phyloP scores from a whole-genome alignment of 441 rosid species.

The Aleurites moluccanus region DNA sequence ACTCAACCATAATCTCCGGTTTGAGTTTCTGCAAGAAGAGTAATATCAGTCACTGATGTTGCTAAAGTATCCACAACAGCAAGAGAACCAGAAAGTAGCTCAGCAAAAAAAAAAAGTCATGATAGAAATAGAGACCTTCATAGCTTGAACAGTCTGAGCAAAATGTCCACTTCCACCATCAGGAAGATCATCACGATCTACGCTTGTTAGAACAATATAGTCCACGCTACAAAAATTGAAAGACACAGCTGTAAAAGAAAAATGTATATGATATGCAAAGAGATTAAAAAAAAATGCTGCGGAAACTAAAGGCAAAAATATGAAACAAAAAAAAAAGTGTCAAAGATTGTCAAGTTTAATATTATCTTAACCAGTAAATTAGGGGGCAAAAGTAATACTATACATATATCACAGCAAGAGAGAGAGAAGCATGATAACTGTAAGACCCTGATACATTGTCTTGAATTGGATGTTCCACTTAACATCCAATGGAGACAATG shows the following conservation, averaged over 20 bases:
- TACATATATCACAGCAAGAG: background rate
- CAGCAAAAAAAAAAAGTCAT: background rate
- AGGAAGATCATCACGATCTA: conserved; percentile 95
- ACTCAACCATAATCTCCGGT: conserved; percentile 93
- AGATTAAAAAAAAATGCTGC: background rate
- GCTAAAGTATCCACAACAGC: background rate
- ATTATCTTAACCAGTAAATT: background rate
- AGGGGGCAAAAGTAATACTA: background rate
- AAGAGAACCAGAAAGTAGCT: background rate
- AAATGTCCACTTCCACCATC: conserved; percentile 99
- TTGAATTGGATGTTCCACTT: background rate
- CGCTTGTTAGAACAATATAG: conserved; percentile 92
- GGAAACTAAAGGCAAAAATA: background rate
- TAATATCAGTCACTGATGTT: conserved; percentile 12
- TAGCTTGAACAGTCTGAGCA: conserved; percentile 84
- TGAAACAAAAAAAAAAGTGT: background rate
- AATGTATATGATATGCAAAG: background rate
- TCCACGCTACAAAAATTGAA: conserved; percentile 63
- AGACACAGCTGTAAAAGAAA: background rate
- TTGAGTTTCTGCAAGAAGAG: conserved; percentile 59
- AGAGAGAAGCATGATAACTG: background rate
- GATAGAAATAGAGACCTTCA: conserved; percentile 59
- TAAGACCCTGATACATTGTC: background rate
- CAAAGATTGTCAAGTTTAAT: background rate
- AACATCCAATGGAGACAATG: background rate